Conservation (phyloP, 805 yeast species). For the Nakazawaea laoshanensis region DNA sequence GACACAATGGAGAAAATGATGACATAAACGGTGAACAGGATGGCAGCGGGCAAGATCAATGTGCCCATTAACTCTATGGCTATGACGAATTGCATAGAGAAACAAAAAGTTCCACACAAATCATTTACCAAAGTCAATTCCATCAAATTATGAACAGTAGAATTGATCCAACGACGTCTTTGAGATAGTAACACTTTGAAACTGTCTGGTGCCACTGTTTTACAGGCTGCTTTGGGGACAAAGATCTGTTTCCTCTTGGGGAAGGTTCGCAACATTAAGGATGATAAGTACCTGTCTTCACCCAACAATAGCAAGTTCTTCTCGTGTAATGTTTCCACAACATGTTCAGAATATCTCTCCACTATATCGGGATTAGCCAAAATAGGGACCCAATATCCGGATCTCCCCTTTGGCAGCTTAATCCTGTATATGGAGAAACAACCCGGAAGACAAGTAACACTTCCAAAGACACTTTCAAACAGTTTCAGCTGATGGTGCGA, state of each 20-base stretch:
- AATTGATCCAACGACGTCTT: conserved; percentile 95
- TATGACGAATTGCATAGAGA: conserved; percentile 91
- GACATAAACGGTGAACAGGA: conserved; percentile 75
- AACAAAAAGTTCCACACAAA: conserved; percentile 89
- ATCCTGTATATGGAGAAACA: conserved; percentile 90
- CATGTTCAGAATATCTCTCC: conserved; percentile 83
- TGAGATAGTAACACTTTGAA: conserved; percentile 79
- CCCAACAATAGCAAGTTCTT: conserved; percentile 82
- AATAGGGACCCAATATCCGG: conserved; percentile 88
- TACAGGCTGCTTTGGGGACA: conserved; percentile 87
- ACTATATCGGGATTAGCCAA: conserved; percentile 90
- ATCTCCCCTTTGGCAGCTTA: conserved; percentile 75
- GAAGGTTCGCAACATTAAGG: conserved; percentile 80
- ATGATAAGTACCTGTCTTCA: conserved; percentile 81
- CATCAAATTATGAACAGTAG: conserved; percentile 87
- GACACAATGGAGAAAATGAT: conserved; percentile 62
- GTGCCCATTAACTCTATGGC: conserved; percentile 82
- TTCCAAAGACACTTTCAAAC: conserved; percentile 89
- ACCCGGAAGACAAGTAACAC: conserved; percentile 93
- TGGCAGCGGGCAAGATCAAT: conserved; percentile 81
- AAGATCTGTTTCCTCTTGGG: conserved; percentile 85
- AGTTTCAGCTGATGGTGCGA: conserved; percentile 95
- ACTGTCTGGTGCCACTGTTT: conserved; percentile 80
- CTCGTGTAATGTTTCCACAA: conserved; percentile 72
- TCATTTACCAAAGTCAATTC: conserved; percentile 80